Evolutionary conservation across 192 early-diverging fungal genomes (phyloP).

Genomic region (Backusella psychrophila): DNA sequence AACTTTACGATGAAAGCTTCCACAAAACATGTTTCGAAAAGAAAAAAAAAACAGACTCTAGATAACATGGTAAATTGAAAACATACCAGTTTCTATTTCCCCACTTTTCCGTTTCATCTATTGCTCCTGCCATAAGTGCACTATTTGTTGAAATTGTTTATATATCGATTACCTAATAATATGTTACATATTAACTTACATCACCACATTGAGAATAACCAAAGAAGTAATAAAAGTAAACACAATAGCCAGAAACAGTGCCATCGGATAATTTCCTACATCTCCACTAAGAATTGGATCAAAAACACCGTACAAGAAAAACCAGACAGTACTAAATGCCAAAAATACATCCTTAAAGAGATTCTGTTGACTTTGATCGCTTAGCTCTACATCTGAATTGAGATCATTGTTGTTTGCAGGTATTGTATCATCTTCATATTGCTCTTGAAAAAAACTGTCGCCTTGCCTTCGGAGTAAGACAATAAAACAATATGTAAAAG

Average conservation of each 20-base stretch:
- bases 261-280: background rate
- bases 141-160: too few relatives aligned
- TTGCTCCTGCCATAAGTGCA: too few relatives aligned
- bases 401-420: background rate
- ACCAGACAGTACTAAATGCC: background rate
- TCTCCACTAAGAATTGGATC: background rate
- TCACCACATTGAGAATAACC: too few relatives aligned
- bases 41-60: too few relatives aligned
- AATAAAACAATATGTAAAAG: constrained; percentile 11
- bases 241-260: background rate
- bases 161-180: too few relatives aligned
- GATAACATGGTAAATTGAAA: too few relatives aligned
- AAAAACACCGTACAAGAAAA: constrained; percentile 4
- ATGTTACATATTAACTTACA: too few relatives aligned
- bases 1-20: too few relatives aligned
- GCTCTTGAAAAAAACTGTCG: background rate
- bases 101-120: too few relatives aligned
- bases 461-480: background rate
- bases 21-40: too few relatives aligned
- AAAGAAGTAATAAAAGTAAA: background rate
- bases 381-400: background rate
- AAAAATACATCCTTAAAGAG: background rate
- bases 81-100: too few relatives aligned
- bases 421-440: background rate
- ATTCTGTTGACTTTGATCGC: background rate